Conservation (phyloP, 257 asterid genomes). For the Capsicum pubescens region DNA sequence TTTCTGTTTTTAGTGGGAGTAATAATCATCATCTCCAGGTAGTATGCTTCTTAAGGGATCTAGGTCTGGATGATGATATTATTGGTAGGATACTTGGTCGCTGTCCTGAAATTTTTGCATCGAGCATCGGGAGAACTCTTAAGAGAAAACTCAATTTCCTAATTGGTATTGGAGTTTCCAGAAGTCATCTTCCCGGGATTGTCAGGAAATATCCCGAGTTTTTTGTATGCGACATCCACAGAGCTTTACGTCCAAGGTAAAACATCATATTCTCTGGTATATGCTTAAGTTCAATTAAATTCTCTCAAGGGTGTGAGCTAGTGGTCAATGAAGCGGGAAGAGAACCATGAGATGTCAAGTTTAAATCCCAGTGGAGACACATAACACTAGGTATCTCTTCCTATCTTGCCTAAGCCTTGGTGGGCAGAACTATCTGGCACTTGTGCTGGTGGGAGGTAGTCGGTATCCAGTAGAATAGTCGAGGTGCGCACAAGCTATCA, state of each 20-base stretch:
- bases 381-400: not conserved
- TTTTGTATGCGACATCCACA: slow-evolving; percentile 76
- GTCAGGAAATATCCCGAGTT: slow-evolving; percentile 88
- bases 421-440: not conserved
- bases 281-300: not conserved
- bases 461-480: not conserved
- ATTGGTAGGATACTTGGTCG: slow-evolving; percentile 69
- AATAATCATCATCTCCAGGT: slow-evolving; percentile 51
- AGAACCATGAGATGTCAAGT: not conserved
- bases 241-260: slow-evolving; percentile 87
- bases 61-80: slow-evolving; percentile 72
- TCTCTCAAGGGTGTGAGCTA: not conserved
- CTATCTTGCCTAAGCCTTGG: not conserved
- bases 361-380: not conserved
- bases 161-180: slow-evolving; percentile 58
- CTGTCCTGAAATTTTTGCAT: slow-evolving; percentile 85
- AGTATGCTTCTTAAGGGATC: slow-evolving; percentile 68
- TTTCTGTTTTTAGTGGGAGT: slow-evolving; percentile 4
- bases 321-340: not conserved
- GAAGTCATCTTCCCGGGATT: slow-evolving; percentile 68
- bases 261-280: slow-evolving; percentile 2
- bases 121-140: slow-evolving; percentile 69
- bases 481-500: not conserved
- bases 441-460: not conserved
- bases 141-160: slow-evolving; percentile 78